These are phyloP conservation scores for Blastobotrys illinoisensis DNA, from an alignment of 1,139 yeast species.

Conservation along the genomic window DNA sequence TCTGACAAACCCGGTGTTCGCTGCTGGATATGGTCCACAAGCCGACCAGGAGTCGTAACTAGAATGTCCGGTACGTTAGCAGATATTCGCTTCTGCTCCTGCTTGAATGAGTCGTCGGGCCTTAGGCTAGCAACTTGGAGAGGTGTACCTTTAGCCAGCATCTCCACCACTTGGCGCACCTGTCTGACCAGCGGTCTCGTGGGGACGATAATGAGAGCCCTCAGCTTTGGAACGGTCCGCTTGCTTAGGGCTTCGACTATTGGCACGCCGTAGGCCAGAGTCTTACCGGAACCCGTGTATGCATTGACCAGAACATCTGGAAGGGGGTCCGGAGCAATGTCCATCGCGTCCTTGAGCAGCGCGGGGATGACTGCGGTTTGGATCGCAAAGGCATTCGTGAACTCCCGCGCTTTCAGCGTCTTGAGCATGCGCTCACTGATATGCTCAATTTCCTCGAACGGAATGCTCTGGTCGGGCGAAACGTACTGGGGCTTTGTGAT, in stretches of 20 bases:
- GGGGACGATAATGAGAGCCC: slow-evolving; percentile 82
- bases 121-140: slow-evolving; percentile 55
- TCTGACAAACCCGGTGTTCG: slow-evolving; percentile 29
- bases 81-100: slow-evolving; percentile 52
- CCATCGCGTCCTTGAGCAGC: slow-evolving; percentile 46
- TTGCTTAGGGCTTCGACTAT: slow-evolving; percentile 60
- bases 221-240: slow-evolving; percentile 63
- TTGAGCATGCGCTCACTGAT: slow-evolving; percentile 37
- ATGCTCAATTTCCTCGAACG: slow-evolving; percentile 29
- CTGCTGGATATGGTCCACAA: slow-evolving; percentile 73
- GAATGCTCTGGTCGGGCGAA: slow-evolving; percentile 21
- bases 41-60: slow-evolving; percentile 86
- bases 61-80: slow-evolving; percentile 65
- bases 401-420: slow-evolving; percentile 46
- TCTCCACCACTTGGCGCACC: slow-evolving; percentile 60
- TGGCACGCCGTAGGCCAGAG: slow-evolving; percentile 84
- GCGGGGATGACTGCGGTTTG: slow-evolving; percentile 63
- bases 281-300: slow-evolving; percentile 95
- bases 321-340: slow-evolving; percentile 47
- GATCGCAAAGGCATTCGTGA: slow-evolving; percentile 64
- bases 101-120: slow-evolving; percentile 57
- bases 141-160: slow-evolving; percentile 61
- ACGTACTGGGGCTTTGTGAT: slow-evolving; percentile 58
- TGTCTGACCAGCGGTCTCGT: slow-evolving; percentile 84
- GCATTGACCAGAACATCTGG: slow-evolving; percentile 81